Evolutionary conservation across 2,329 filamentous ascomycete genomes (phyloP).

Genomic region (Apiospora sp.): DNA sequence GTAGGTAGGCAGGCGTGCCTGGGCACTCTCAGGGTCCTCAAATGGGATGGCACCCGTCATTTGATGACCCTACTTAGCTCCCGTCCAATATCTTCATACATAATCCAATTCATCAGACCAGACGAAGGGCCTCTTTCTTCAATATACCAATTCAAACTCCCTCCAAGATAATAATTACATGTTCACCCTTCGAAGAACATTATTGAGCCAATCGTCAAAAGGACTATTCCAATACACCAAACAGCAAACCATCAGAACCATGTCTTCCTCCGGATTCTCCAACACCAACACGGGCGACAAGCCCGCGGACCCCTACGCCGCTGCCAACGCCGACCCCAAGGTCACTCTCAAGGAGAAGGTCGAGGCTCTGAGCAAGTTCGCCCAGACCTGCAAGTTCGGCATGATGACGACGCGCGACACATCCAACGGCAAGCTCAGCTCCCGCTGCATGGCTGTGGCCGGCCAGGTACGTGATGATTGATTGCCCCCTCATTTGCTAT

Average conservation of each 20-base stretch:
- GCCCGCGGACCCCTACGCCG: conserved; percentile 78
- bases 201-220: conserved; percentile 2
- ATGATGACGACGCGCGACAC: conserved; percentile 85
- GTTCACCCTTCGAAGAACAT: conserved; percentile 4
- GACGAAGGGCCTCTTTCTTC: neutral
- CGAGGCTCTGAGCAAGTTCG: conserved; percentile 75
- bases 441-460: conserved; percentile 86
- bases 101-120: neutral
- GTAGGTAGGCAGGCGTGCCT: neutral
- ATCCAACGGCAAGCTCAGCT: conserved; percentile 72
- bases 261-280: conserved; percentile 48
- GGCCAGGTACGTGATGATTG: conserved; percentile 65
- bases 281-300: conserved; percentile 69
- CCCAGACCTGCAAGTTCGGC: conserved; percentile 79
- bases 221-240: neutral
- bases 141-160: neutral
- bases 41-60: neutral
- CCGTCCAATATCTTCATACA: neutral
- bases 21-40: neutral
- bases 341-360: conserved; percentile 77
- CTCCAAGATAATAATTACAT: neutral
- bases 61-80: conserved; percentile 4
- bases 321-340: conserved; percentile 69
- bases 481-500: neutral
- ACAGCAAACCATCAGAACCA: neutral